Conservation (phyloP, 306 rosid genomes). For the Cicer yamashitae region DNA sequence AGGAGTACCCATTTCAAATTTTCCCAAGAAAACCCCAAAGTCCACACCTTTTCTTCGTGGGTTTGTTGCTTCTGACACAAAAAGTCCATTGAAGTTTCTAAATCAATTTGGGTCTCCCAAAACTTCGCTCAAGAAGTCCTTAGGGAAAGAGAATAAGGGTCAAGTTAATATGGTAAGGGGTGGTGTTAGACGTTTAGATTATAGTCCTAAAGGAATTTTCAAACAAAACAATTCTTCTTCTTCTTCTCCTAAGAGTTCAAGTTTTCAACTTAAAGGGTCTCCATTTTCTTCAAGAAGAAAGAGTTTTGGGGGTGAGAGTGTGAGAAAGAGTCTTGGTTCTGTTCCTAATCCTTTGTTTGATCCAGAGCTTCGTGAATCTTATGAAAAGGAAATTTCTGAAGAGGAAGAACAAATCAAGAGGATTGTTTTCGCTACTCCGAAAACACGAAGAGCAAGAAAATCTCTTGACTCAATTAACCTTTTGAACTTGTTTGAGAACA, state of each 20-base stretch:
- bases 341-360: slow-evolving; percentile 78
- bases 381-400: slow-evolving; percentile 69
- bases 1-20: slow-evolving; percentile 58
- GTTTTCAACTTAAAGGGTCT: slow-evolving; percentile 60
- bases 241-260: slow-evolving; percentile 51
- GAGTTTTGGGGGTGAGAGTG: slow-evolving; percentile 60
- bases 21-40: slow-evolving; percentile 75
- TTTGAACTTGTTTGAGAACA: slow-evolving; percentile 57
- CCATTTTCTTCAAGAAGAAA: slow-evolving; percentile 50
- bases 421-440: slow-evolving; percentile 67
- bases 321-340: slow-evolving; percentile 60
- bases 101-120: slow-evolving; percentile 79
- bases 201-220: slow-evolving; percentile 64
- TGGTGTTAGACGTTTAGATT: slow-evolving; percentile 60
- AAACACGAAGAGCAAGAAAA: slow-evolving; percentile 43
- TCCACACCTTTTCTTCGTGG: slow-evolving; percentile 68
- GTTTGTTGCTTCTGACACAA: slow-evolving; percentile 56
- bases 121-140: slow-evolving; percentile 51
- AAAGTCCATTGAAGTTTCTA: slow-evolving; percentile 76
- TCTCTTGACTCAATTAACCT: slow-evolving; percentile 47
- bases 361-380: slow-evolving; percentile 73
- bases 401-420: slow-evolving; percentile 89
- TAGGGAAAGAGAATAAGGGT: slow-evolving; percentile 79
- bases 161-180: slow-evolving; percentile 42
- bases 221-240: slow-evolving; percentile 41